phyloP scores from a whole-genome alignment of 345 rosid species.

The Trapa incisa region DNA sequence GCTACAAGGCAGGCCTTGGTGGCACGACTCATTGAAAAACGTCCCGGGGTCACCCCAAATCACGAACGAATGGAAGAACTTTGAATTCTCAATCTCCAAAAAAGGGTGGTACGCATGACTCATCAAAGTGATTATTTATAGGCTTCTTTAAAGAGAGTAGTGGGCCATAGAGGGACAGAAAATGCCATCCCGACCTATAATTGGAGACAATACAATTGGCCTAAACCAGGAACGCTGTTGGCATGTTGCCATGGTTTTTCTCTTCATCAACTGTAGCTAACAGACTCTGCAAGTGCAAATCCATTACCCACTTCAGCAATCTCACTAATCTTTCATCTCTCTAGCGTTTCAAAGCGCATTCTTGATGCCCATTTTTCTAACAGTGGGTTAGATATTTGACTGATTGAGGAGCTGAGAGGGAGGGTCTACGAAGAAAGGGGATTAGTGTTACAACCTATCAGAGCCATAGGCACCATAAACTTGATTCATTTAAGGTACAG shows the following conservation, averaged over 20 bases:
- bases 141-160: neutral
- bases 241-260: neutral
- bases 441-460: too few species aligned
- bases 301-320: neutral
- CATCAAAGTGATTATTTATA: neutral
- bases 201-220: conserved; percentile 7
- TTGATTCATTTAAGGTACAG: too few species aligned
- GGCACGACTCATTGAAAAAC: neutral
- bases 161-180: neutral
- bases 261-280: neutral
- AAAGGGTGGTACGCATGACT: too few species aligned
- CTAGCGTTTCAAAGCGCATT: too few species aligned
- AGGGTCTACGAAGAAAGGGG: too few species aligned
- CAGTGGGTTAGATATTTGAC: neutral
- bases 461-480: too few species aligned
- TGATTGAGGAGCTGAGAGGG: neutral
- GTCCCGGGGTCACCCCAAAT: neutral
- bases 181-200: neutral
- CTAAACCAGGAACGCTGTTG: conserved; percentile 1
- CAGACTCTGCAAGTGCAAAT: neutral
- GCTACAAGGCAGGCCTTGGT: conserved; percentile 13
- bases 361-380: too few species aligned
- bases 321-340: too few species aligned
- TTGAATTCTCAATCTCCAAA: too few species aligned
- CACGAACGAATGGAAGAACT: too few species aligned